phyloP scores from a whole-genome alignment of 352 stramenopile genomes.

The Phytophthora pluvialis region DNA sequence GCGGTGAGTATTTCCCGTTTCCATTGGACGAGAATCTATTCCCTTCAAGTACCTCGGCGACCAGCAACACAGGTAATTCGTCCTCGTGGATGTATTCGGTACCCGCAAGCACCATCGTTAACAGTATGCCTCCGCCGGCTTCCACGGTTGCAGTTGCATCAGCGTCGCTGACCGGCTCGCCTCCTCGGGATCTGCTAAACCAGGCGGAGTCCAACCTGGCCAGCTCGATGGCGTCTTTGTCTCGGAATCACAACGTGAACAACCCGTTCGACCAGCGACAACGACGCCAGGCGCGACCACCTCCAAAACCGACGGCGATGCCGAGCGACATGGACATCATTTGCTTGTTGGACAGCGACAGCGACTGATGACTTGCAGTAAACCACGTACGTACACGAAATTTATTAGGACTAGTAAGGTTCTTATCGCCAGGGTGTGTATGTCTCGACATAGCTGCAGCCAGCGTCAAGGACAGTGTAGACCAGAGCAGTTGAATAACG shows the following conservation, averaged over 20 bases:
- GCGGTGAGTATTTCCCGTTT: constrained; percentile 58
- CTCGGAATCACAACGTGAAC: constrained; percentile 61
- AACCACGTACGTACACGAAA: constrained; percentile 7
- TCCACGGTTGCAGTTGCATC: constrained; percentile 11
- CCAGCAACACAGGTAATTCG: constrained; percentile 25
- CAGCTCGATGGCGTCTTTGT: constrained; percentile 70
- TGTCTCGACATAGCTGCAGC: constrained; percentile 4
- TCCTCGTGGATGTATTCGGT: constrained; percentile 42
- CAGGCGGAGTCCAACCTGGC: constrained; percentile 55
- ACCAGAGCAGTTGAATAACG: constrained; percentile 2
- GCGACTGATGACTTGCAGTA: constrained; percentile 45
- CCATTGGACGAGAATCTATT: constrained; percentile 69
- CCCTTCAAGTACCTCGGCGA: constrained; percentile 28
- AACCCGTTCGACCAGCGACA: constrained; percentile 55
- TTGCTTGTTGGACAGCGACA: constrained; percentile 82
- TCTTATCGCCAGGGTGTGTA: constrained; percentile 15
- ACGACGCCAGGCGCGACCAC: constrained; percentile 24
- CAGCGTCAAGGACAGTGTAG: not conserved
- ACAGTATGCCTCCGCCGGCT: constrained; percentile 27
- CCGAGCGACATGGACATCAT: constrained; percentile 70
- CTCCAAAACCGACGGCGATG: constrained; percentile 27
- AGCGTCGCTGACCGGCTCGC: constrained; percentile 16
- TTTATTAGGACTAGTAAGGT: constrained; percentile 27
- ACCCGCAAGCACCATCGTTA: constrained; percentile 44
- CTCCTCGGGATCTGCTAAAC: constrained; percentile 39